phyloP scores from a whole-genome alignment of 768 basidiomycete species.

The Sporobolomyces roseus region DNA sequence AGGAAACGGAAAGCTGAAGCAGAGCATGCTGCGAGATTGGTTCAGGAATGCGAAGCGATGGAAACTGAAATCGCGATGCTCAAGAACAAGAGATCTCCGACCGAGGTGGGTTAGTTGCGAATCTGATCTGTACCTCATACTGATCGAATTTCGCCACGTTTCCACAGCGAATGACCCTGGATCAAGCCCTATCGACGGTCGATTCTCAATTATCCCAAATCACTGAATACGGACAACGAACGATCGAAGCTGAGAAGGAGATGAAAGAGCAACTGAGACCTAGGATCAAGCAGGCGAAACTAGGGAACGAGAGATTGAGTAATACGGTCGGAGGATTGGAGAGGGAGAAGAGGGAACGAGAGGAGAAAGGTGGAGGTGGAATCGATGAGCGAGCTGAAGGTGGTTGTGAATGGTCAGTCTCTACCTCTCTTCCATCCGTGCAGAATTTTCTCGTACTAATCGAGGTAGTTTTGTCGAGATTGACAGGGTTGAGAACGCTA shows the following conservation, averaged over 20 bases:
- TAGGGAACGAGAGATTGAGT: constrained; percentile 21
- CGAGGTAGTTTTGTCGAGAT: no score
- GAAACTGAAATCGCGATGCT: constrained; percentile 42
- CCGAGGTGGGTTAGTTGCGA: constrained; percentile 18
- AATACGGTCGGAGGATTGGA: constrained; percentile 25
- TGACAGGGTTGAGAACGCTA: constrained; percentile 39
- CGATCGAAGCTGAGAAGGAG: constrained; percentile 22
- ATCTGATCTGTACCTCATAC: no score
- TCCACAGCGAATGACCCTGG: constrained; percentile 37
- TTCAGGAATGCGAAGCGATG: constrained; percentile 37
- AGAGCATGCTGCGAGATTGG: constrained; percentile 1
- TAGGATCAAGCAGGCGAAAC: constrained; percentile 28
- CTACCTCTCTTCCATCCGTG: neutral
- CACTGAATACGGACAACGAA: constrained; percentile 15
- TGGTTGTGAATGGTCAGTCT: constrained; percentile 35
- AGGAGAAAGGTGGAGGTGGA: constrained; percentile 28
- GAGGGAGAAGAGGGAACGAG: constrained; percentile 34
- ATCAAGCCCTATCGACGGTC: constrained; percentile 3
- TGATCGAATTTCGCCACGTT: no score
- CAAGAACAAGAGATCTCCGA: constrained; percentile 38
- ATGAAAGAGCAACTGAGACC: constrained; percentile 25
- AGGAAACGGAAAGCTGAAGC: constrained; percentile 9
- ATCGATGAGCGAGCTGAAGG: constrained; percentile 37
- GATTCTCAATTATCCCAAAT: constrained; percentile 27
- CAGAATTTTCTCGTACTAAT: rapidly evolving